Evolutionary conservation across 768 basidiomycete species (phyloP).

Genomic region (Leccinum disarticulatum): DNA sequence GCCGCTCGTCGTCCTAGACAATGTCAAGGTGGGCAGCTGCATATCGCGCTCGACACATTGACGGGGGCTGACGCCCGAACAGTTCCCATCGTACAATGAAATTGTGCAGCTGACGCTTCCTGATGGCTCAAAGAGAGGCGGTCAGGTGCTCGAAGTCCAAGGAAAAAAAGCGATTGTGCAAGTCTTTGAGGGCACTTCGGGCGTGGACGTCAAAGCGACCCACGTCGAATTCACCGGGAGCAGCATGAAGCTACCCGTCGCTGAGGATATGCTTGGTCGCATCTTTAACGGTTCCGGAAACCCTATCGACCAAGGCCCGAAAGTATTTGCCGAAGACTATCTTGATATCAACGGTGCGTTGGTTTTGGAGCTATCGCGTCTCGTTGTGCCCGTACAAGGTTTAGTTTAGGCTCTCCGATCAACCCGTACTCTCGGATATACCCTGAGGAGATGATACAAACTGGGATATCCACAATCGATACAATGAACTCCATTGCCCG

Average conservation of each 20-base stretch:
- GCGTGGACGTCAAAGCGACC: constrained; percentile 95
- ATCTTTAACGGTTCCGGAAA: constrained; percentile 99
- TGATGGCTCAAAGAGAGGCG: constrained; percentile 92
- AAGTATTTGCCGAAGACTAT: constrained; percentile 99
- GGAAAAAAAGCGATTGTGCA: constrained; percentile 99
- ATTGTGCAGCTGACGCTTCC: constrained; percentile 95
- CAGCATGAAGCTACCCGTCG: constrained; percentile 98
- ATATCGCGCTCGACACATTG: background rate
- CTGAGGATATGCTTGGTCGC: constrained; percentile 98
- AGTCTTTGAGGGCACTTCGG: constrained; percentile 97
- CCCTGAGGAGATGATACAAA: constrained; percentile 99
- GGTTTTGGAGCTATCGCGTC: constrained; percentile 3
- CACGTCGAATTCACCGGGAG: constrained; percentile 98
- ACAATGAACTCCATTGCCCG: constrained; percentile 99
- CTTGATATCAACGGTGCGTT: constrained; percentile 94
- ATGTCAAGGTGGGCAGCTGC: constrained; percentile 77
- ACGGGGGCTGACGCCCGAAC: constrained; percentile 17
- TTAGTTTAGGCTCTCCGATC: constrained; percentile 83
- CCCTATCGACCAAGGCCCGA: constrained; percentile 97
- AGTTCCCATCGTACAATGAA: constrained; percentile 99
- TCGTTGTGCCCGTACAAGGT: constrained; percentile 15
- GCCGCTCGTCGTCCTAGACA: constrained; percentile 94
- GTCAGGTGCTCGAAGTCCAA: constrained; percentile 96
- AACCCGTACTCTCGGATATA: constrained; percentile 98
- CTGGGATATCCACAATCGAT: constrained; percentile 98